Base-by-base conservation (phyloP, 1,139 yeast species). In the Candida buenavistaensis region DNA sequence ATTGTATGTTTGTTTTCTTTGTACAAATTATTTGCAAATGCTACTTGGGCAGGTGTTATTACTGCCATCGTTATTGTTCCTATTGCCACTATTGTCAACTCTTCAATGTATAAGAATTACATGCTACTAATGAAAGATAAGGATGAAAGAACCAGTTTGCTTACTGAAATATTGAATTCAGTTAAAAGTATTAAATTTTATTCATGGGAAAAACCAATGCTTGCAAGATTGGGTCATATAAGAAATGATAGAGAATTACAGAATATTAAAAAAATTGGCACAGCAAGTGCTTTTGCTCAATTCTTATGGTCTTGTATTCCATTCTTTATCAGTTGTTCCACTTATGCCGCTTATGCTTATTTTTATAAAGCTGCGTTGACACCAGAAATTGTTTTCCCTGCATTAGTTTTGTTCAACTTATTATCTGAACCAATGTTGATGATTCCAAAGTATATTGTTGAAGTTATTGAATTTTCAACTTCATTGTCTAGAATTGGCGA, bases 161-260 rank as follows among this genome's bases (percentile, higher is more conserved):
- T 65, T 17, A 59, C 64, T 15, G 74, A 68, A 45, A 63, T 68
- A 25, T 56, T 68, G 32, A 59, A 54, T 32, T 59, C 72, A 3
- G 62, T 67, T 14, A 68, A 67, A 38, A 62, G 67, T 30, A 55
- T 68, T 41, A 68, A 68, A 38, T 55, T 65, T 28, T 65, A 64
- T 41, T 60, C 68, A 5, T 65, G 72, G 72, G 71, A 65, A 38
- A 41, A 45, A 22, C 72, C 74, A 12, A 64, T 67, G 65, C 46
- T 66, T 43, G 47, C 50, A 15, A 55, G 64, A 39, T 54, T 68
- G 29, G 51, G 54, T 26, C 56, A 48, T 4, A 50, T 66, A 20
- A 60, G 74, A 55, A 66, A 66, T 40, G 61, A 54, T 15, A 52
- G 61, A 32, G 73, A 68, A 43, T 55, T 67, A 39, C 38, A 33